Percentiles rank a stretch among this genome's conserved stretches.
Evolutionary conservation across 208 protist species (phyloP).

Genomic region (Trypanosoma boissoni): DNA sequence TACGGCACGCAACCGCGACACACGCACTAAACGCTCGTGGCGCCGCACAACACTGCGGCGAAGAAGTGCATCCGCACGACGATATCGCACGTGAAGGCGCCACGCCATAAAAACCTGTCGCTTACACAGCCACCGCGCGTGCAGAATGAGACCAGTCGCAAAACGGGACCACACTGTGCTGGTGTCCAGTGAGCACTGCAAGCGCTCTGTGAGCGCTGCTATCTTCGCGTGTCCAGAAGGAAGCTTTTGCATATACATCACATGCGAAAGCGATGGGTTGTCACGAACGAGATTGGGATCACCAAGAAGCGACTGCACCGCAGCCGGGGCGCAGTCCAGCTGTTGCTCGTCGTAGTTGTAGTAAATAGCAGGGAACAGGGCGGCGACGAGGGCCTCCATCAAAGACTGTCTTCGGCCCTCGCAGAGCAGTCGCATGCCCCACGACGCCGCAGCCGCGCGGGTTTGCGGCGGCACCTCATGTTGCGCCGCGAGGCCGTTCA

Average conservation of each 20-base stretch:
- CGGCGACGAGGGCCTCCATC: slow-evolving; percentile 37
- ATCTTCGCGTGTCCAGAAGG: slow-evolving; percentile 31
- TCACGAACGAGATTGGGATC: slow-evolving; percentile 41
- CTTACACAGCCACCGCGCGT: slow-evolving; percentile 16
- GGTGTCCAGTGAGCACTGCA: slow-evolving; percentile 37
- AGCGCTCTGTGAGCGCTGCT: slow-evolving; percentile 24
- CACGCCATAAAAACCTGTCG: slow-evolving; percentile 51
- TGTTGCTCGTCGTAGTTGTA: slow-evolving; percentile 50
- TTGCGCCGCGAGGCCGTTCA: slow-evolving; percentile 43
- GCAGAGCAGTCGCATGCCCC: slow-evolving; percentile 66
- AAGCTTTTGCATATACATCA: slow-evolving; percentile 76
- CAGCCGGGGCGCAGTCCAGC: slow-evolving; percentile 37
- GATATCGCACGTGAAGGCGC: slow-evolving; percentile 36
- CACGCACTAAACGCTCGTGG: slow-evolving; percentile 23
- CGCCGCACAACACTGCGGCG: slow-evolving; percentile 35
- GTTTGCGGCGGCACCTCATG: slow-evolving; percentile 31
- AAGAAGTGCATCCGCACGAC: slow-evolving; percentile 34
- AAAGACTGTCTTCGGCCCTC: slow-evolving; percentile 29
- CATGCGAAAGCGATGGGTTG: slow-evolving; percentile 85
- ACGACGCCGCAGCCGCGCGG: slow-evolving; percentile 57
- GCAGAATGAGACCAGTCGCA: slow-evolving; percentile 34
- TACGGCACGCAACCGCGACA: slow-evolving; percentile 28
- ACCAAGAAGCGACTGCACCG: slow-evolving; percentile 53
- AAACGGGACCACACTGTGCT: slow-evolving; percentile 48
- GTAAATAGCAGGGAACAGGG: slow-evolving; percentile 71